Percentiles rank a stretch among this genome's conserved stretches.
These are phyloP conservation scores for Eimeria maxima DNA, from an alignment of 169 alveolate species.

Conservation along the genomic window DNA sequence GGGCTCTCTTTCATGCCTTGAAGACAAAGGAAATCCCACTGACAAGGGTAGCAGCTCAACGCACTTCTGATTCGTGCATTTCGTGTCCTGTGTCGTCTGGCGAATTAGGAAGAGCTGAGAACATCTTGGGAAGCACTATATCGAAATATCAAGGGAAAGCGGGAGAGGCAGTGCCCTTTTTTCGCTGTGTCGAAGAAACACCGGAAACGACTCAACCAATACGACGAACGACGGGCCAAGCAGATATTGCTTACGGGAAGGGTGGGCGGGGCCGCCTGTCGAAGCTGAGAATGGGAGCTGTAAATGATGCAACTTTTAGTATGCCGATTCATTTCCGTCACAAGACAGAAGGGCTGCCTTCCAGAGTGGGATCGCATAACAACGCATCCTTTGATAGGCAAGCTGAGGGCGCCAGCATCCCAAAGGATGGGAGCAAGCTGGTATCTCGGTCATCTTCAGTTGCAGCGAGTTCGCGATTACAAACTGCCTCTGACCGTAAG, in stretches of 20 bases:
- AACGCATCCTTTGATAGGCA: background rate
- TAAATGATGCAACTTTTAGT: background rate
- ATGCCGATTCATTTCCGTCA: background rate
- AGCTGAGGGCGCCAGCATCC: background rate
- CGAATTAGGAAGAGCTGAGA: background rate
- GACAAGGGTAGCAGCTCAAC: background rate
- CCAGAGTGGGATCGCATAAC: background rate
- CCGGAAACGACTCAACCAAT: background rate
- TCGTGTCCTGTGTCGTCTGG: background rate
- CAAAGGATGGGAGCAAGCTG: constrained; percentile 46
- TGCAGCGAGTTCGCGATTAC: constrained; percentile 14
- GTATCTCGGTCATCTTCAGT: constrained; percentile 20
- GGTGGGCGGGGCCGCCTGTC: background rate
- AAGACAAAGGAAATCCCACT: constrained; percentile 13
- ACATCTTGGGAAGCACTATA: background rate
- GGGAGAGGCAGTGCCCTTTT: background rate
- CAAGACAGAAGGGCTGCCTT: background rate
- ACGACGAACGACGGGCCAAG: background rate
- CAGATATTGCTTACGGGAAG: background rate
- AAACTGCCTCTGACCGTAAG: constrained; percentile 26
- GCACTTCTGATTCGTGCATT: background rate
- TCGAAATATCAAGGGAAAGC: background rate
- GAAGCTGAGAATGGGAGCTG: background rate
- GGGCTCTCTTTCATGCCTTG: constrained; percentile 64
- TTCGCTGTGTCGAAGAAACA: constrained; percentile 6